A percentile compares a stretch with the other conserved stretches of the same genome.
Conservation (phyloP, 2,329 filamentous ascomycete species). For the Calonectria pauciramosa region DNA sequence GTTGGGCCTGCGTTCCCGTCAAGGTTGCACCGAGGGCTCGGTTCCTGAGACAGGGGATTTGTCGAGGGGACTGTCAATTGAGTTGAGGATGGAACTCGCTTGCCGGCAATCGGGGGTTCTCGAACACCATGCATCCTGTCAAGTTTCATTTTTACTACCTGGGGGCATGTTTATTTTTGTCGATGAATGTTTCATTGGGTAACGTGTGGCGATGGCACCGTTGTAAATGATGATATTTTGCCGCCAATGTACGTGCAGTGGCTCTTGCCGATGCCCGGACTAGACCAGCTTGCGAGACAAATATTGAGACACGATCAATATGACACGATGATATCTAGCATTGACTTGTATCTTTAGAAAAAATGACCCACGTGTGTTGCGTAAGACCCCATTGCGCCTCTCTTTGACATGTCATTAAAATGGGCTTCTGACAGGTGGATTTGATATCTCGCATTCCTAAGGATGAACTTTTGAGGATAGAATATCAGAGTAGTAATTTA, state of each 20-base stretch:
- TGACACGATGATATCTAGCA: not conserved
- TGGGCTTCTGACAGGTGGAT: not conserved
- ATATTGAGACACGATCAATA: not conserved
- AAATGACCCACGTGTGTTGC: not conserved
- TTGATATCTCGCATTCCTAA: not conserved
- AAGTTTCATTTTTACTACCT: not conserved
- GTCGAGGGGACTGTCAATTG: not conserved
- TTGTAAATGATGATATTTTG: not conserved
- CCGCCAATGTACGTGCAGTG: not conserved
- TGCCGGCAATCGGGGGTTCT: not conserved
- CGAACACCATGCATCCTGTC: not conserved
- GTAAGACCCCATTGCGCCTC: not conserved
- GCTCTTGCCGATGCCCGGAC: not conserved
- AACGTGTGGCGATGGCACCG: not conserved
- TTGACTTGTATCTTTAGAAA: not conserved
- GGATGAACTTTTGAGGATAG: not conserved
- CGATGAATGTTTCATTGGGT: not conserved
- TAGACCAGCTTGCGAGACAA: not conserved
- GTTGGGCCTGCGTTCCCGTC: not conserved
- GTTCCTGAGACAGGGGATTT: not conserved
- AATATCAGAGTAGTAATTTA: not conserved
- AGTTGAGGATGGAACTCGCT: not conserved
- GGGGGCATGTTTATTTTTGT: not conserved
- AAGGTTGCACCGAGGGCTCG: not conserved
- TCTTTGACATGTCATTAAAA: not conserved